Evolutionary conservation across 2,329 filamentous ascomycete species (phyloP).

Genomic region (Fusarium guadeloupense): DNA sequence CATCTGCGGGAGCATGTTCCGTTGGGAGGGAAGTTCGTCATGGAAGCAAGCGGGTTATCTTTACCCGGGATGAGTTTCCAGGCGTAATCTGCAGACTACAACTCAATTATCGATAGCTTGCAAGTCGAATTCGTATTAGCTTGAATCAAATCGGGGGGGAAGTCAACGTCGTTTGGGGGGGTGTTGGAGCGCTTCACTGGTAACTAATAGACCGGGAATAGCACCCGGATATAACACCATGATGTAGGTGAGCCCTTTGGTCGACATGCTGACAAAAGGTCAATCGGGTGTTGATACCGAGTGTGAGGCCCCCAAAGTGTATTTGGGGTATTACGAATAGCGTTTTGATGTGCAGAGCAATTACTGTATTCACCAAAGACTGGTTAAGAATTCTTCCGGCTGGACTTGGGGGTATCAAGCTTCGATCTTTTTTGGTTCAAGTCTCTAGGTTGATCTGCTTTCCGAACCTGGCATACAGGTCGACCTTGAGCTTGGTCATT

Average conservation of each 20-base stretch:
- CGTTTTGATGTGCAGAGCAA: conserved; percentile 17
- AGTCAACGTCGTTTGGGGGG: conserved; percentile 19
- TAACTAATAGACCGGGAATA: conserved; percentile 26
- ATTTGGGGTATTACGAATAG: conserved; percentile 16
- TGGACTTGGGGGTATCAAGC: conserved; percentile 27
- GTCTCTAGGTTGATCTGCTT: conserved; percentile 97
- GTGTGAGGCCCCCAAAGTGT: conserved; percentile 17
- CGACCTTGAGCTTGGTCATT: conserved; percentile 89
- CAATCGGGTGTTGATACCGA: conserved; percentile 25
- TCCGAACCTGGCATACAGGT: conserved; percentile 93
- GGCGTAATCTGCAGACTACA: conserved; percentile 1
- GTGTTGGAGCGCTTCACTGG: conserved; percentile 3
- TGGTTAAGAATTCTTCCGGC: conserved; percentile 38
- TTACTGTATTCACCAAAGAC: conserved; percentile 16
- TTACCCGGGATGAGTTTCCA: conserved; percentile 13
- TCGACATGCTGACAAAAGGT: conserved; percentile 7
- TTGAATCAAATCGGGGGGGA: conserved; percentile 11
- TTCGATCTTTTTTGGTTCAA: conserved; percentile 56
- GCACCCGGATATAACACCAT: conserved; percentile 11
- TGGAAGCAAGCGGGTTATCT: conserved; percentile 18
- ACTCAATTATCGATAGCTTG: conserved; percentile 25
- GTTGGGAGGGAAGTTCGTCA: conserved; percentile 4
- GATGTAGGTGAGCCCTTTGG: conserved; percentile 5
- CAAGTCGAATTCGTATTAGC: conserved; percentile 17
- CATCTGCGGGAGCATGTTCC: conserved; percentile 17